Conservation (phyloP, 106 monocot genomes). For the Apostasia ramifera region DNA sequence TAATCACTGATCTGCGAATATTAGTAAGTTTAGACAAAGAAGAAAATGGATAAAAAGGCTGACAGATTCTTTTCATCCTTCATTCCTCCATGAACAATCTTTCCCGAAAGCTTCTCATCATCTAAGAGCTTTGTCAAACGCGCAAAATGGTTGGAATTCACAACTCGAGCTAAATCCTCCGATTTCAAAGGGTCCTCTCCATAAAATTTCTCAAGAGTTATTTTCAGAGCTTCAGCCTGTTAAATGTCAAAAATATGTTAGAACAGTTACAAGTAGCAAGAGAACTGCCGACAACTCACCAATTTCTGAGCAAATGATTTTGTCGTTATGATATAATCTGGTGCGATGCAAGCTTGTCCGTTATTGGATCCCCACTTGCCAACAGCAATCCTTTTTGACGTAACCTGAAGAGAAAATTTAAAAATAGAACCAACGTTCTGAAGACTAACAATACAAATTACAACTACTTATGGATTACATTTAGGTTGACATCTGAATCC, state of each 20-base stretch:
- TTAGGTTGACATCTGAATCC: conserved; percentile 43
- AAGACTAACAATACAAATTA: neutral
- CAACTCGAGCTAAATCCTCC: conserved; percentile 53
- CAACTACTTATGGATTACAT: conserved; percentile 10
- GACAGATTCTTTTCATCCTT: conserved; percentile 54
- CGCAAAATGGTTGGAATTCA: conserved; percentile 57
- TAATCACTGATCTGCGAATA: neutral
- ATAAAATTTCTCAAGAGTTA: conserved; percentile 48
- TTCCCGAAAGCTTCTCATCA: conserved; percentile 39
- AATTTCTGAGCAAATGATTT: conserved; percentile 57
- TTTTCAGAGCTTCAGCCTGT: conserved; percentile 43
- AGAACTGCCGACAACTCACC: conserved; percentile 16
- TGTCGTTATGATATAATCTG: conserved; percentile 61
- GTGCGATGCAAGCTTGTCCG: conserved; percentile 75
- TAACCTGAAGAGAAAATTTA: conserved; percentile 28
- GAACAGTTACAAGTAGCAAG: too few species aligned
- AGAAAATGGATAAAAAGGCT: conserved; percentile 8
- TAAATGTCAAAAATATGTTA: conserved; percentile 1
- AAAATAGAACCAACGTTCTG: conserved; percentile 3
- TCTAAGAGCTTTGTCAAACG: conserved; percentile 52
- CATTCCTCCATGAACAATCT: conserved; percentile 58
- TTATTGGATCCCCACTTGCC: conserved; percentile 80
- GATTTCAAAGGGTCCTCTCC: conserved; percentile 53
- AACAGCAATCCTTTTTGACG: conserved; percentile 39
- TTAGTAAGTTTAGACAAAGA: neutral